Base-by-base conservation (phyloP, 1,284 basidiomycete species). In the Cryptococcus floricola region DNA sequence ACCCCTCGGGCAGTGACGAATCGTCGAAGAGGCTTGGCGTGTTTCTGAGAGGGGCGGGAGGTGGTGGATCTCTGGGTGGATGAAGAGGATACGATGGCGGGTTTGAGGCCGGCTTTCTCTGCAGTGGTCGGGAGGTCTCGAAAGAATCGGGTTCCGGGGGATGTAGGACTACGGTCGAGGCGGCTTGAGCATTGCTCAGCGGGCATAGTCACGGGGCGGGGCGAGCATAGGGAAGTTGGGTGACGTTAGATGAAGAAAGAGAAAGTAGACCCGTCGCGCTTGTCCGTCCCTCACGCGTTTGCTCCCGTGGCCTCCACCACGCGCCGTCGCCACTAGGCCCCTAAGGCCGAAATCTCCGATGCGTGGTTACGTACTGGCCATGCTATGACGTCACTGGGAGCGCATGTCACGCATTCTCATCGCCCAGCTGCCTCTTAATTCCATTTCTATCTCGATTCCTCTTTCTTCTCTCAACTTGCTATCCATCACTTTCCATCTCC, bases 401-500 rank as follows among this genome's bases (percentile, higher is more conserved):
- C 25, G 45, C 45, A 23, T 19, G 27, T 46, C 27, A 46, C 27
- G 18, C 9, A 16, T 28, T 13, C 27, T 34, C 18, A 37, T 13
- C 27, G 48, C 41, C 41, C 19, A 42, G 41, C 28, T 49, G 16
- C 31, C 16, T 42, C 19, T 42, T n/a, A n/a, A n/a, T 42, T 16
- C 19, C 19, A 42, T 42, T 23, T 25, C 46, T 27, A 13, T 48
- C 46, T 48, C 46, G 3, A 25, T 39, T 28, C 43, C 39, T 28
- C 18, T 51, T 43, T 42, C 27, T 46, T 38, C 41, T 38, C 13
- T 50, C 19, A 28, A 13, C 41, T 42, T 49, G 39, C 38, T 47
- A 39, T 48, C 25, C 50, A 47, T 23, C 38, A 52, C 34, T 39
- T 25, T 50, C 48, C 19, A 41, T 38, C 46, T 53, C 51, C 42